These are phyloP conservation scores for Alloteropsis semialata DNA, from an alignment of 176 grass and related monocot species.

Conservation along the genomic window DNA sequence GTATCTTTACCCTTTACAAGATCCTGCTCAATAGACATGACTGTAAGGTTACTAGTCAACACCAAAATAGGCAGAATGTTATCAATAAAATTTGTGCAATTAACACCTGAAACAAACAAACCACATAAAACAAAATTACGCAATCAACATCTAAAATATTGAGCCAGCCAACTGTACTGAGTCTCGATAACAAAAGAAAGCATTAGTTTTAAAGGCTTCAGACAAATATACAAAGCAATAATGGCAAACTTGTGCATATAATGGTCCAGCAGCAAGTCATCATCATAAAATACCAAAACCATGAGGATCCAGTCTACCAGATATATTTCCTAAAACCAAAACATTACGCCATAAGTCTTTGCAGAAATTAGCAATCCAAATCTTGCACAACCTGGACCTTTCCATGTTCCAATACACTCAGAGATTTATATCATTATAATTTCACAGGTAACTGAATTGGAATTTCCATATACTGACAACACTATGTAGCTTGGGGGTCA, in stretches of 20 bases:
- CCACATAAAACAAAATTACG: background rate
- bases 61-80: slow-evolving; percentile 26
- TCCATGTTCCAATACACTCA: background rate
- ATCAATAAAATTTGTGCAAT: slow-evolving; percentile 3
- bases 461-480: too few relatives aligned
- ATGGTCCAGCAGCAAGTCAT: background rate
- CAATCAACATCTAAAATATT: slow-evolving; percentile 2
- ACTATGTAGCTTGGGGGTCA: too few relatives aligned
- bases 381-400: background rate
- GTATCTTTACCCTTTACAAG: slow-evolving; percentile 84
- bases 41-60: slow-evolving; percentile 29
- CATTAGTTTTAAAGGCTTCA: background rate
- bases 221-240: slow-evolving; percentile 6
- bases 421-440: background rate
- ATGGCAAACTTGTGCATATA: background rate
- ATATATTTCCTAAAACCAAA: slow-evolving; percentile 2
- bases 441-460: background rate
- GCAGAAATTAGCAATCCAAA: background rate
- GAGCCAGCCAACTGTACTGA: background rate
- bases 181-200: background rate
- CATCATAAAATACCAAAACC: background rate
- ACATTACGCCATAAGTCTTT: background rate
- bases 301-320: background rate
- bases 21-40: slow-evolving; percentile 65
- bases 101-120: slow-evolving; percentile 8